Conservation (phyloP, 139 green algal genomes). For the Tetraselmis chui region DNA sequence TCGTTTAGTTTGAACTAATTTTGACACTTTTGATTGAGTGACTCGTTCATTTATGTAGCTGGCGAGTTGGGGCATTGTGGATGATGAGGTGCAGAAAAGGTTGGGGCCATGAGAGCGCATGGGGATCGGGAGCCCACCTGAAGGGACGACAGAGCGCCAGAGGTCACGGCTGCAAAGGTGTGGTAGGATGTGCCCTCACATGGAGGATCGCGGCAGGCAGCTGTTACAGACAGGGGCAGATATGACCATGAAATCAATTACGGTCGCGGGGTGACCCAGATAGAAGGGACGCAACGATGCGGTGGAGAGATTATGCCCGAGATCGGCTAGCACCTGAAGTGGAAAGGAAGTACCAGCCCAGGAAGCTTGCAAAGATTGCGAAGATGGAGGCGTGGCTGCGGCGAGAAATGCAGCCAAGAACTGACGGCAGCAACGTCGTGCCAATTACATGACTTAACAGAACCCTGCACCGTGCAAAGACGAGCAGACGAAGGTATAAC, state of each 20-base stretch:
- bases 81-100: too few relatives aligned
- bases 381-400: background rate
- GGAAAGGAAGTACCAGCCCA: background rate
- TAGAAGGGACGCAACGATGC: too few relatives aligned
- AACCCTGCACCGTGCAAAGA: too few relatives aligned
- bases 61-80: too few relatives aligned
- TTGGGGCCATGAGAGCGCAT: background rate
- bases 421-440: background rate
- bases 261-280: too few relatives aligned
- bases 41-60: too few relatives aligned
- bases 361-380: background rate
- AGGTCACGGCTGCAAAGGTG: background rate
- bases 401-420: background rate
- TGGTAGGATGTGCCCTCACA: background rate
- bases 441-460: background rate
- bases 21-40: too few relatives aligned
- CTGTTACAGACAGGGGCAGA: too few relatives aligned
- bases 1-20: too few relatives aligned
- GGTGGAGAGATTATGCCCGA: too few relatives aligned
- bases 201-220: background rate
- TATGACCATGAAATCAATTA: too few relatives aligned
- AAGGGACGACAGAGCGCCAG: background rate
- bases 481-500: too few relatives aligned
- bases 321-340: background rate
- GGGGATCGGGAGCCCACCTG: background rate